Evolutionary conservation across 768 basidiomycete genomes (phyloP).

Genomic region (Boletus tomentosulus): DNA sequence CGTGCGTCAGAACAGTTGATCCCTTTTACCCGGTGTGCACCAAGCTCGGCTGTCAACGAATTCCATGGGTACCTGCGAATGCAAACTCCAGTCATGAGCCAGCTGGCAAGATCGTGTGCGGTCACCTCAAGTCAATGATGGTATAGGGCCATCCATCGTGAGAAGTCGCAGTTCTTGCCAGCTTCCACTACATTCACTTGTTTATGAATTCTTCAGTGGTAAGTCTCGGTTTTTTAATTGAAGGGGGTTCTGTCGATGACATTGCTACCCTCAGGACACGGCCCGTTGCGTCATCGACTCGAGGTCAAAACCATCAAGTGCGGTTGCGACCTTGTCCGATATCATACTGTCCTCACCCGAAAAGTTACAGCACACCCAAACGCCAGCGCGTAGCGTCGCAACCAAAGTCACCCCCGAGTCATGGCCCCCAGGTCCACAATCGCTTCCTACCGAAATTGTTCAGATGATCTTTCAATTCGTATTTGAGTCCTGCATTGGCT

Average conservation of each 20-base stretch:
- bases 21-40: too few species aligned
- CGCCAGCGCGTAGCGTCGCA: background rate
- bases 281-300: background rate
- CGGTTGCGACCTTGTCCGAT: constrained; percentile 4
- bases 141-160: too few species aligned
- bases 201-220: background rate
- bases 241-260: background rate
- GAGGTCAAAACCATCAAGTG: background rate
- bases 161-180: too few species aligned
- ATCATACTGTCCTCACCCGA: constrained; percentile 2
- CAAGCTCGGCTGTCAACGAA: too few species aligned
- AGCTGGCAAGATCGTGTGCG: too few species aligned
- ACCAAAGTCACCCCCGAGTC: background rate
- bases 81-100: too few species aligned
- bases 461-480: constrained; percentile 7
- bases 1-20: too few species aligned
- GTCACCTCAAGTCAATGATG: too few species aligned
- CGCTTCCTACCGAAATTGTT: constrained; percentile 9
- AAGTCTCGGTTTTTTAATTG: background rate
- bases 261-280: background rate
- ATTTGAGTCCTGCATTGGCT: constrained; percentile 3
- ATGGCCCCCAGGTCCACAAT: background rate
- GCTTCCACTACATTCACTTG: too few species aligned
- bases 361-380: background rate
- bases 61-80: too few species aligned